These are phyloP conservation scores for Jamesozyma jinghongensis DNA, from an alignment of 805 yeast species.

Conservation along the genomic window DNA sequence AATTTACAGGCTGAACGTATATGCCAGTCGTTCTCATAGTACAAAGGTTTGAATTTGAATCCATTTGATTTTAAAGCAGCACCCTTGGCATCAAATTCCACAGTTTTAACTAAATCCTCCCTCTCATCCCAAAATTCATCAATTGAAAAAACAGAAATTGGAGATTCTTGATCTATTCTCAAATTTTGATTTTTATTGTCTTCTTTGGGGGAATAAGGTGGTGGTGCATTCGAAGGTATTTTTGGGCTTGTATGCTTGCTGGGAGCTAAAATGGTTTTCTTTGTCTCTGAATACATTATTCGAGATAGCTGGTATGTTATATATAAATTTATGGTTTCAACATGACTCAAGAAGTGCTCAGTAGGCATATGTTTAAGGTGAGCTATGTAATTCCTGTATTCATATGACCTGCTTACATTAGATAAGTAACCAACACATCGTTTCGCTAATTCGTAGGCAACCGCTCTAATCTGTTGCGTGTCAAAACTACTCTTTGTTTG, in stretches of 20 bases:
- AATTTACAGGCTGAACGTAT: conserved; percentile 56
- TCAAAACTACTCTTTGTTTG: conserved; percentile 24
- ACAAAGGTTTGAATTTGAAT: conserved; percentile 27
- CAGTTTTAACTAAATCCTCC: conserved; percentile 1
- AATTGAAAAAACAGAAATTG: not conserved
- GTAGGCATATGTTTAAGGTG: conserved; percentile 23
- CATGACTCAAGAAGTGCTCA: conserved; percentile 39
- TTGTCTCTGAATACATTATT: conserved; percentile 25
- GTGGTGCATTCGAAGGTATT: not conserved
- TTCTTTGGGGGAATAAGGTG: not conserved
- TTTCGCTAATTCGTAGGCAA: conserved; percentile 63
- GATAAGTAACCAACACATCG: conserved; percentile 61
- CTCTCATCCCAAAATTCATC: conserved; percentile 2
- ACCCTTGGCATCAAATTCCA: conserved; percentile 1
- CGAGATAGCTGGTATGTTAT: conserved; percentile 66
- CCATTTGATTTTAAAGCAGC: conserved; percentile 1
- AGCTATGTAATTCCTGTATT: conserved; percentile 5
- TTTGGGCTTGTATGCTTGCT: not conserved
- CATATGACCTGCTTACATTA: conserved; percentile 18
- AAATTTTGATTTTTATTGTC: too few species aligned
- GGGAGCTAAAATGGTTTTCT: not conserved
- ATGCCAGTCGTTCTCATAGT: conserved; percentile 77
- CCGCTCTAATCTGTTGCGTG: conserved; percentile 42
- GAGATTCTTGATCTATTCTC: too few species aligned
- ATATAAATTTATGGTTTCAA: conserved; percentile 65